These are phyloP conservation scores for Globisporangium acanthophoron DNA, from an alignment of 352 stramenopile species.

Conservation along the genomic window DNA sequence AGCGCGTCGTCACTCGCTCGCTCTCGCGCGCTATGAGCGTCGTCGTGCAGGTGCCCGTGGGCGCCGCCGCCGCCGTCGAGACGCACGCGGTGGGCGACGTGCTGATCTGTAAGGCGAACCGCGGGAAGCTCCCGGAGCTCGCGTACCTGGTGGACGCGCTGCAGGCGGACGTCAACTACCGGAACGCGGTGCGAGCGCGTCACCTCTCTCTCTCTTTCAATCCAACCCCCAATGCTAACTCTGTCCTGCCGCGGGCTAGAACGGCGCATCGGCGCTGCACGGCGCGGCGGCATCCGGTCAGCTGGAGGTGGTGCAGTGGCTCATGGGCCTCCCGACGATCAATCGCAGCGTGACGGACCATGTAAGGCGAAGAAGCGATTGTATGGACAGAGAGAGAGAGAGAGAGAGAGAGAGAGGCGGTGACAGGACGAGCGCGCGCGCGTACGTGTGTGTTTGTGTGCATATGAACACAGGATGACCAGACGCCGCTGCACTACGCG, in stretches of 20 bases:
- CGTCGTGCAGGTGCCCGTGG: constrained; percentile 60
- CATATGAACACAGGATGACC: constrained; percentile 42
- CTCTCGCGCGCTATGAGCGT: constrained; percentile 36
- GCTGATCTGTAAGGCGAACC: constrained; percentile 81
- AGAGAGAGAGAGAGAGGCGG: no score
- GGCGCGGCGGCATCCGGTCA: constrained; percentile 71
- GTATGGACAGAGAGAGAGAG: no score
- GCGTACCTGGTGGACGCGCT: constrained; percentile 69
- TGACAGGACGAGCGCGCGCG: neutral
- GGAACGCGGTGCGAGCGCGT: constrained; percentile 56
- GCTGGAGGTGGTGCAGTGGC: constrained; percentile 76
- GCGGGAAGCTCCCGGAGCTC: constrained; percentile 78
- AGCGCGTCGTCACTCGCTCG: constrained; percentile 2
- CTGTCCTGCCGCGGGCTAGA: constrained; percentile 20
- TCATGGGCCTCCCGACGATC: constrained; percentile 55
- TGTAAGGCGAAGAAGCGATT: constrained; percentile 21
- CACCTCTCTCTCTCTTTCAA: neutral
- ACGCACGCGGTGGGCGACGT: constrained; percentile 84
- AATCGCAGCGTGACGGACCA: constrained; percentile 62
- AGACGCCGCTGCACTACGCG: constrained; percentile 81
- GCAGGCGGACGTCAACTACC: constrained; percentile 80
- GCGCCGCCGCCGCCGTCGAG: constrained; percentile 46
- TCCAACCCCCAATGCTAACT: neutral
- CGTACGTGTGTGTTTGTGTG: neutral
- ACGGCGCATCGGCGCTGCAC: constrained; percentile 78